Evolutionary conservation across 73 alveolate genomes (phyloP).

Genomic region (Paramecium octaurelia): DNA sequence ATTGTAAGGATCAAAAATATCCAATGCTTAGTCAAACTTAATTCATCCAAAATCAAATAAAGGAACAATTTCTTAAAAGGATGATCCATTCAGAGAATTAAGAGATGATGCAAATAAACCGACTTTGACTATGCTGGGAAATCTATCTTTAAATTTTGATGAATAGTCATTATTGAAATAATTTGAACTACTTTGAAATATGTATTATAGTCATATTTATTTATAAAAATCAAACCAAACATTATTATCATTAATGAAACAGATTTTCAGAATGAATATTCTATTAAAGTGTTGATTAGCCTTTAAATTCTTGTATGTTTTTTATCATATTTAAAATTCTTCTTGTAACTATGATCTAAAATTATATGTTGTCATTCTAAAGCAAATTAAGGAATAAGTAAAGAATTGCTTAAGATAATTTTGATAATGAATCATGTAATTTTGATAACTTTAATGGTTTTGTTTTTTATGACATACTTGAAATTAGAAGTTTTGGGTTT

Average conservation of each 20-base stretch:
- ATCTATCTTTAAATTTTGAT: neutral
- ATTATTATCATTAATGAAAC: neutral
- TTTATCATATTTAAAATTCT: no score
- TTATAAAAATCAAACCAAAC: neutral
- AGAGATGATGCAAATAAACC: neutral
- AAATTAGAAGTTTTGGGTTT: no score
- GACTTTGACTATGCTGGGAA: neutral
- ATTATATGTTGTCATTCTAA: neutral
- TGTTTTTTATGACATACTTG: no score
- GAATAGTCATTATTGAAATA: conserved; percentile 40
- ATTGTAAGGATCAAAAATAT: neutral
- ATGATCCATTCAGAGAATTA: conserved; percentile 38
- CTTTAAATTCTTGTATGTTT: no score
- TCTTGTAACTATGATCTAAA: neutral
- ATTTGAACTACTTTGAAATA: conserved; percentile 33
- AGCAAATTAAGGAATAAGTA: neutral
- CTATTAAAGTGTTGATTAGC: neutral
- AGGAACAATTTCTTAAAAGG: neutral
- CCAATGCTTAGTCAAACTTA: neutral
- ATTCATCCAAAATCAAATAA: neutral
- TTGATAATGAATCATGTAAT: no score
- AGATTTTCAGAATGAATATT: neutral
- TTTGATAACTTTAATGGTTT: no score
- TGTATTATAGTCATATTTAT: neutral
- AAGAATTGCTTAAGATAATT: no score